phyloP scores from a whole-genome alignment of 139 green algal species.

The Coccomyxa sp. region DNA sequence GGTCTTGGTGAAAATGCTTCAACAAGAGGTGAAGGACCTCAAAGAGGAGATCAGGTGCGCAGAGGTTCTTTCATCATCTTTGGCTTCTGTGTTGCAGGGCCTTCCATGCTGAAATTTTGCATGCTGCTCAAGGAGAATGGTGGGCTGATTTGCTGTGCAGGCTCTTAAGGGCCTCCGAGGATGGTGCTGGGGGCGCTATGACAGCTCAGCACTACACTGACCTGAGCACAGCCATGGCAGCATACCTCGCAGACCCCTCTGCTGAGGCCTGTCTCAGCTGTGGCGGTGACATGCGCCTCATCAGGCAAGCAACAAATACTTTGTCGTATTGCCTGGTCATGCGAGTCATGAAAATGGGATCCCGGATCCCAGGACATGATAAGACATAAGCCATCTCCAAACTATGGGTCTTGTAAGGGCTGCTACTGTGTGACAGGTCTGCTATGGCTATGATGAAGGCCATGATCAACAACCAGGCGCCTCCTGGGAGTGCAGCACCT shows the following conservation, averaged over 20 bases:
- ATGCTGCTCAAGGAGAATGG: not conserved
- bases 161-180: not conserved
- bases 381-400: not conserved
- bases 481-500: too few species aligned
- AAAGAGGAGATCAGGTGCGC: slow-evolving; percentile 63
- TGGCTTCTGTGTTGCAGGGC: not conserved
- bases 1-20: slow-evolving; percentile 72
- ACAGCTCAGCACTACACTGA: slow-evolving; percentile 61
- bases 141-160: not conserved
- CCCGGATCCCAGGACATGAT: not conserved
- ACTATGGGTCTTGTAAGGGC: not conserved
- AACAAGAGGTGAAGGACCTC: slow-evolving; percentile 66
- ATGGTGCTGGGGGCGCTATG: slow-evolving; percentile 32
- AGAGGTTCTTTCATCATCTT: not conserved
- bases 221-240: slow-evolving; percentile 38
- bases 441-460: slow-evolving; percentile 35
- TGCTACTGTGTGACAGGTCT: slow-evolving; percentile 9
- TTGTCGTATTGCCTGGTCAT: not conserved
- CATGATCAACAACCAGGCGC: not conserved
- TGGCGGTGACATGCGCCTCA: slow-evolving; percentile 67
- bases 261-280: slow-evolving; percentile 48
- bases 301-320: slow-evolving; percentile 29
- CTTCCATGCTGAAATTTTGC: not conserved
- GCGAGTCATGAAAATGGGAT: not conserved
- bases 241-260: slow-evolving; percentile 43